Base-by-base conservation (phyloP, 2,329 filamentous ascomycete genomes). In the Botrytis medusae region DNA sequence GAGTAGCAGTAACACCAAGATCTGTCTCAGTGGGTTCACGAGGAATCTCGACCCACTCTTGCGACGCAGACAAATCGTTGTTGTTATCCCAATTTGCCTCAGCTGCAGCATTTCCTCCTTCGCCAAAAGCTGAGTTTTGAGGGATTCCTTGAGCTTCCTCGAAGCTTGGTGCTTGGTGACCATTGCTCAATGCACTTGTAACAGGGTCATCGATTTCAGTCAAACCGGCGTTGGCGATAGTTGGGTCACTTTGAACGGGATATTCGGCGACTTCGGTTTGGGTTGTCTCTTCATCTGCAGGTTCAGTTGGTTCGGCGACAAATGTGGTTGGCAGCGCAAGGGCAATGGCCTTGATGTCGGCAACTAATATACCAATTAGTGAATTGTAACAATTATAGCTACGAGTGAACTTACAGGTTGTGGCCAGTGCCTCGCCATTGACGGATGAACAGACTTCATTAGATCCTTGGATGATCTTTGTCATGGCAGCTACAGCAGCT, bases 21-120 rank as follows among this genome's bases (percentile, higher is more conserved):
- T 96, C 93, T 8, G 92, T 91, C 85, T 97, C 94, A 69, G 89
- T 84, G 64, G 91, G 87, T 79, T 95, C 89, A 73, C 91, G 89
- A 69, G 93, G 89, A 74, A 97, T 91, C 89, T 93, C 79, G 69
- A 81, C 78, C 81, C 81, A 82, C 72, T 82, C 81, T 72, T 81
- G 80, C 42, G 78, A 81, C 29, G 79, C 76, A 60, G 79, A 80
- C 12, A 82, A 73, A 54, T 81, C 80, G 54, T 80, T 80, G 72
- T 74, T 77, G 29, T 74, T 74, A 77, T 93, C 91, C 91, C 90
- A 93, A 76, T 91, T 88, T 76, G 86, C 87, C 80, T 90, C 90
- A 37, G 86, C 90, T 42, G 91, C 90, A 64, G 86, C 85, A 77
- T 90, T 90, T 69, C 87, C 86, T 20, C 83, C 83, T 67, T 89